These are phyloP conservation scores for Mortierella sp. DNA, from an alignment of 371 early-diverging fungal species.

Conservation along the genomic window DNA sequence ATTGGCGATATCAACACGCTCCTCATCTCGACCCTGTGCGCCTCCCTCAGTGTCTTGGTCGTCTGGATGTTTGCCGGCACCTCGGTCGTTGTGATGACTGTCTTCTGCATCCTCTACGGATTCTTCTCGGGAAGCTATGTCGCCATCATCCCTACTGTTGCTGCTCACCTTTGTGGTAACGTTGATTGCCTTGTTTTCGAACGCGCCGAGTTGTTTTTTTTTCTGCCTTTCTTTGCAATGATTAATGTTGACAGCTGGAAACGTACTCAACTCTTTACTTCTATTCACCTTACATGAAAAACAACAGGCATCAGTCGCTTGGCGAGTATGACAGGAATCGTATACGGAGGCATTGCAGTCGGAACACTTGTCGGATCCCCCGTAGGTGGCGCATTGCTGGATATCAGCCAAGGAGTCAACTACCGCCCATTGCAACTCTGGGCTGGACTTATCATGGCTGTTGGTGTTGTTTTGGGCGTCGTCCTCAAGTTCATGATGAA, in stretches of 20 bases:
- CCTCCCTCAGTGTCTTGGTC: slow-evolving; percentile 63
- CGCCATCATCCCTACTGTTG: slow-evolving; percentile 65
- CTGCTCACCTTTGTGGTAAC: slow-evolving; percentile 62
- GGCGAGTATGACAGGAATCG: slow-evolving; percentile 60
- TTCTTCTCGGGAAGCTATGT: slow-evolving; percentile 65
- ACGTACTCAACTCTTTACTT: background rate
- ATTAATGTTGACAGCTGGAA: background rate
- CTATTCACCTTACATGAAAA: background rate
- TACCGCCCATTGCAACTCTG: slow-evolving; percentile 42
- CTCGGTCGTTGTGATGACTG: slow-evolving; percentile 59
- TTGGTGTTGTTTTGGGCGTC: slow-evolving; percentile 24
- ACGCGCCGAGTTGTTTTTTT: background rate
- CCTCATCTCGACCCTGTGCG: slow-evolving; percentile 57
- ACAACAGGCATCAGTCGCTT: slow-evolving; percentile 60
- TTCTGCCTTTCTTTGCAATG: background rate
- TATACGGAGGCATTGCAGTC: slow-evolving; percentile 59
- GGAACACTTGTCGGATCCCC: slow-evolving; percentile 67
- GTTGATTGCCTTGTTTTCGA: background rate
- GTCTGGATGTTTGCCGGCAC: slow-evolving; percentile 73
- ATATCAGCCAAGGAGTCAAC: slow-evolving; percentile 29
- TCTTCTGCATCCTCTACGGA: slow-evolving; percentile 67
- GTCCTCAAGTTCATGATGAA: slow-evolving; percentile 47
- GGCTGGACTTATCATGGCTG: slow-evolving; percentile 40
- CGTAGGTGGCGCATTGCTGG: slow-evolving; percentile 68
- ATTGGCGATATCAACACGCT: slow-evolving; percentile 75